Evolutionary conservation across 225 moss, liverwort and hornwort genomes (phyloP), one percentile per base, ranked within the genome.

Genomic region (Straminergon stramineum): DNA sequence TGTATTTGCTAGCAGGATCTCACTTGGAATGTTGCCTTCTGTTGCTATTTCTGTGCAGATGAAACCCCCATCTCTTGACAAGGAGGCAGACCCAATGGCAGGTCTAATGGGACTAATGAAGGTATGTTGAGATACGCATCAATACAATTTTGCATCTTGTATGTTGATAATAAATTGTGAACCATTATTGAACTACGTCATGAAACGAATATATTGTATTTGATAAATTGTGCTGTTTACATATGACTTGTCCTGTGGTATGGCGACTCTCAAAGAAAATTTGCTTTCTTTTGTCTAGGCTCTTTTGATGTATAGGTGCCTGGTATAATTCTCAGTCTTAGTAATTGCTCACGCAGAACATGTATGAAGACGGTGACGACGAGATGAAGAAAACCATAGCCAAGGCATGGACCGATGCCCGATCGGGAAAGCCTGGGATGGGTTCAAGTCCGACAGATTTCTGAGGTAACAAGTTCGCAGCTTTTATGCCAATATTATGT

Each of bases 351-450:
- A 62, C 89, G 89, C 86, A 95, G 94, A 95, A 95, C 86, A 95
- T 95, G 95, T 95, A 95, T 60, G 94, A 95, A 64, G 94, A 94
- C 0, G 95, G 95, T 60, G 95, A 95, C 65, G 95, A 95, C 37
- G 94, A 95, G 81, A 94, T 95, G 95, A 95, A 94, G 93, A 95
- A 94, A 90, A 95, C 95, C 58, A 95, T 95, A 70, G 94, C 95
- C 48, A 94, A 95, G 89, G 94, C 95, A 52, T 95, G 95, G 95
- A 93, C 89, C 17, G 95, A 94, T 90, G 93, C 94, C 70, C 92
- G 91, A 81, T 81, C 93, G 65, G 93, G 93, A 60, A 86, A 92
- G 53, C 62, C 70, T 65, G 88, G 89, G 52, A 18, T 70, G 87
- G 90, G 89, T 51, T 73, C 84, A 75, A 76, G 32, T 83, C 89